Conservation (phyloP, 176 grass and related monocot genomes). For the Ensete glaucum region DNA sequence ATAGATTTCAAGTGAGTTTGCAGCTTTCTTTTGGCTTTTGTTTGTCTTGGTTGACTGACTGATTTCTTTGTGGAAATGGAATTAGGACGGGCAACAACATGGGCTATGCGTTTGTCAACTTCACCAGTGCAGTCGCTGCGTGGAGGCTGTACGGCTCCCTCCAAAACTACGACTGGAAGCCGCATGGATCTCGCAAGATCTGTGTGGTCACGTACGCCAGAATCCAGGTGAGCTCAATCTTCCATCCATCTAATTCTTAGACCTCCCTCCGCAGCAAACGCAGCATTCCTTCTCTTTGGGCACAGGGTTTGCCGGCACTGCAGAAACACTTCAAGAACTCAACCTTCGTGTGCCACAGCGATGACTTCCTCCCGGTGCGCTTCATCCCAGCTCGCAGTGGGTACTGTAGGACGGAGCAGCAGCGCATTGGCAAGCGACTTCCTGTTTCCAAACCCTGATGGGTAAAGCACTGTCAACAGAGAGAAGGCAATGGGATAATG, state of each 20-base stretch:
- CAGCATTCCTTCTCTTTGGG: not conserved
- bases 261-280: not conserved
- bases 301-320: not conserved
- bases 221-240: not conserved
- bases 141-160: not conserved
- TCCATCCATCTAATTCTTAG: not conserved
- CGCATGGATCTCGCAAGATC: not conserved
- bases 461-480: too few relatives aligned
- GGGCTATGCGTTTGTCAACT: slow-evolving; percentile 17
- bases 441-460: not conserved
- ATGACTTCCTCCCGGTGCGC: not conserved
- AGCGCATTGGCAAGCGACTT: not conserved
- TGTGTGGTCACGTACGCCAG: slow-evolving; percentile 2
- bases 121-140: slow-evolving; percentile 6
- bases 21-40: not conserved
- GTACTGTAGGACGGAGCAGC: not conserved
- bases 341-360: not conserved
- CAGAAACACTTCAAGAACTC: not conserved
- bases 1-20: slow-evolving; percentile 4
- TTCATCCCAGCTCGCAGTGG: slow-evolving; percentile 3
- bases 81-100: slow-evolving; percentile 8
- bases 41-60: not conserved
- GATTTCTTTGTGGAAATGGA: not conserved
- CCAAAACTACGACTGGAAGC: not conserved
- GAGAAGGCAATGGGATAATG: too few relatives aligned